phyloP scores from a whole-genome alignment of 352 stramenopile species.

The Phytopythium chamaehyphon region DNA sequence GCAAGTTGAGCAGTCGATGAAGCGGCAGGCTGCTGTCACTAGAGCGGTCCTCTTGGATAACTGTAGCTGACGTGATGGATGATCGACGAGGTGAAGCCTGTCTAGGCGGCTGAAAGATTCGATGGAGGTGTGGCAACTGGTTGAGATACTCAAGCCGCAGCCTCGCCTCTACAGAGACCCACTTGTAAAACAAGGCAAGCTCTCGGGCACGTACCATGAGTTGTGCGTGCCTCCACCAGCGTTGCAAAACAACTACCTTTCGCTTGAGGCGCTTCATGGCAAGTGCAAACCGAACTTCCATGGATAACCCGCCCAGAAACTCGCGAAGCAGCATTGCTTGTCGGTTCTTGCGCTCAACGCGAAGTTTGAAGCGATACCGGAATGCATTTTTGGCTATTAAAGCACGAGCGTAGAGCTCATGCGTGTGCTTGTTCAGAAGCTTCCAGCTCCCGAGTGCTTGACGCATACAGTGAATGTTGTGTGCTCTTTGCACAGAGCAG shows the following conservation, averaged over 20 bases:
- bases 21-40: conserved; percentile 17
- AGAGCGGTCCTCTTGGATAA: not conserved
- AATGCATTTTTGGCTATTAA: conserved; percentile 40
- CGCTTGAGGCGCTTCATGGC: conserved; percentile 55
- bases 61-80: conserved; percentile 1
- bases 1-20: conserved; percentile 50
- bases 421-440: conserved; percentile 19
- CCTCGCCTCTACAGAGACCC: conserved; percentile 38
- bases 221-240: conserved; percentile 55
- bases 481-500: conserved; percentile 13
- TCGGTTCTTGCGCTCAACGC: conserved; percentile 28
- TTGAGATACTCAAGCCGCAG: conserved; percentile 45
- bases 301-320: conserved; percentile 45
- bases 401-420: conserved; percentile 17
- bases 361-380: conserved; percentile 28
- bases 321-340: conserved; percentile 29
- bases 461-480: conserved; percentile 21
- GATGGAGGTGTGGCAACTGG: conserved; percentile 49
- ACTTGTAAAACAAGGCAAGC: conserved; percentile 50
- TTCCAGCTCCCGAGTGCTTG: conserved; percentile 42
- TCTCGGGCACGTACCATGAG: conserved; percentile 52
- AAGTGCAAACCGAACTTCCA: conserved; percentile 63
- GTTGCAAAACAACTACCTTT: conserved; percentile 45
- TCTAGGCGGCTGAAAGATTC: conserved; percentile 42
- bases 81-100: not conserved